These are phyloP conservation scores for Bigelowiella natans DNA, from an alignment of 78 protist species.

Conservation along the genomic window DNA sequence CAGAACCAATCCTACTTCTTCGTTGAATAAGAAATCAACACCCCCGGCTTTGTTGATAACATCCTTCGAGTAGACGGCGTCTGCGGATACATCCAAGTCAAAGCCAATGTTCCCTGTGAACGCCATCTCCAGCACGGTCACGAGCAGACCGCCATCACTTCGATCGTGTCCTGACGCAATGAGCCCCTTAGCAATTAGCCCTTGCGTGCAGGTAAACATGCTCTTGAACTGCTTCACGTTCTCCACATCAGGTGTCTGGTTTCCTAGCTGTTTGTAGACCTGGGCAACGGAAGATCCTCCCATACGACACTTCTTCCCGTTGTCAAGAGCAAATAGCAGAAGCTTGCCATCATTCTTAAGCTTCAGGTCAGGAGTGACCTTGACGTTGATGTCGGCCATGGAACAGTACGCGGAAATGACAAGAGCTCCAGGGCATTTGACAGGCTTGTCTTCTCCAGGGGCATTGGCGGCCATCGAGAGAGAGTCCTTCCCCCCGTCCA, in stretches of 20 bases:
- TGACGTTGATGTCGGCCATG: conserved; percentile 54
- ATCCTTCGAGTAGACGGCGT: too few relatives aligned
- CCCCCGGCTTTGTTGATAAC: too few relatives aligned
- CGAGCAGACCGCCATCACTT: conserved; percentile 77
- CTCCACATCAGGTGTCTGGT: conserved; percentile 51
- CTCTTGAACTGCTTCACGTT: background rate
- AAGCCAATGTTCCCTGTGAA: conserved; percentile 63
- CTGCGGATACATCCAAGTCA: too few relatives aligned
- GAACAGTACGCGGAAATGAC: conserved; percentile 47
- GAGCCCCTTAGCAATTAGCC: conserved; percentile 1
- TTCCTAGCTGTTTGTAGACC: conserved; percentile 42
- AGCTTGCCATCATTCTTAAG: conserved; percentile 7
- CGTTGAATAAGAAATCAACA: conserved; percentile 54
- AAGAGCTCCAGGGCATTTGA: conserved; percentile 20
- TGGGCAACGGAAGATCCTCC: conserved; percentile 77
- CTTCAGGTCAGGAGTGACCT: conserved; percentile 76
- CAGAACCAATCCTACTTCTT: conserved; percentile 64
- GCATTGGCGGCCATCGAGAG: conserved; percentile 72
- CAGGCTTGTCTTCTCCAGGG: background rate
- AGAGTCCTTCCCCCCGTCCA: conserved; percentile 74
- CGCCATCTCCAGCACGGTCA: conserved; percentile 75
- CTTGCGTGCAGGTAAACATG: conserved; percentile 26
- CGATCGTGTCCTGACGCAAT: conserved; percentile 63
- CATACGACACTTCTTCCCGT: conserved; percentile 41
- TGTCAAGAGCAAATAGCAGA: conserved; percentile 53